These are phyloP conservation scores for Fusarium sp. DNA, from an alignment of 2,329 filamentous ascomycete genomes.

Conservation along the genomic window DNA sequence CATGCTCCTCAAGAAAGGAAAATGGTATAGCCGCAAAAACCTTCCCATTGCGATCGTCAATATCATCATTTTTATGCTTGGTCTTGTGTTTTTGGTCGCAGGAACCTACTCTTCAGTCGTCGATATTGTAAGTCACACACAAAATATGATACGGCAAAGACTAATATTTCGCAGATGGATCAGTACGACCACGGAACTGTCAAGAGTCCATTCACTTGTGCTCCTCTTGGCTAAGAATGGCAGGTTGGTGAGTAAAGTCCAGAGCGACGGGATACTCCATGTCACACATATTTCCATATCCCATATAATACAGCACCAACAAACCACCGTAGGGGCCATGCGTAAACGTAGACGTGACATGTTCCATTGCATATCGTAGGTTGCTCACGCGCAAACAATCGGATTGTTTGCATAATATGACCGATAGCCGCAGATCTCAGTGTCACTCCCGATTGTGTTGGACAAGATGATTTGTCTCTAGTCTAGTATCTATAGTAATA, in stretches of 20 bases:
- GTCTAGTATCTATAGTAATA: not conserved
- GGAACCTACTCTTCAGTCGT: constrained; percentile 30
- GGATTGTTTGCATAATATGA: too few species aligned
- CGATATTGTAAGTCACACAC: constrained; percentile 32
- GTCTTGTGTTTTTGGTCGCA: constrained; percentile 30
- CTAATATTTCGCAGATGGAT: constrained; percentile 20
- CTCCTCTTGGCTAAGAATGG: constrained; percentile 17
- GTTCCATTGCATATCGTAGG: not conserved
- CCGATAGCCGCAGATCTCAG: not conserved
- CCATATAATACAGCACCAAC: constrained; percentile 37
- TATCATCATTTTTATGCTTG: constrained; percentile 30
- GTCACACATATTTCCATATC: constrained; percentile 36
- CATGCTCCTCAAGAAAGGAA: constrained; percentile 48
- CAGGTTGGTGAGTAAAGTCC: not conserved
- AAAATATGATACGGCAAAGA: too few species aligned
- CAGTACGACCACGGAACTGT: constrained; percentile 34
- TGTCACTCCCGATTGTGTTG: not conserved
- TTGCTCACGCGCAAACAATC: too few species aligned
- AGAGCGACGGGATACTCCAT: constrained; percentile 25
- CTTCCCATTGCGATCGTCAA: constrained; percentile 28
- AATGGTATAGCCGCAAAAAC: constrained; percentile 34
- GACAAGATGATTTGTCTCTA: not conserved
- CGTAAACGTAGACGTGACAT: constrained; percentile 41
- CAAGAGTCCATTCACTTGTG: constrained; percentile 26
- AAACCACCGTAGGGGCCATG: constrained; percentile 39